Percentiles rank a stretch among this genome's conserved stretches.
Conservation (phyloP, 129 eudicot species). For the Chrysanthemum makinoi region DNA sequence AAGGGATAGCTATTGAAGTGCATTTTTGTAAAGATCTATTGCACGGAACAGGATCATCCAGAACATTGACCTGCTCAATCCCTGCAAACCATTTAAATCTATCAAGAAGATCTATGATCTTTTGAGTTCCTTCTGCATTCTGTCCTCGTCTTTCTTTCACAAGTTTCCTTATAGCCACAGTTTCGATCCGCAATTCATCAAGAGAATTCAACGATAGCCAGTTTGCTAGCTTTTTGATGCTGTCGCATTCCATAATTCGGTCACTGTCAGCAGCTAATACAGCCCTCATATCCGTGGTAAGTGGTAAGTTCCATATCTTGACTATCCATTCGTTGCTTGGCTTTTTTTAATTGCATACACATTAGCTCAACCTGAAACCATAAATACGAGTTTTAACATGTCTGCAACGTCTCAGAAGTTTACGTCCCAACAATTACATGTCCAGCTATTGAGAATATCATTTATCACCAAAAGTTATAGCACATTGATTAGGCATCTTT, state of each 20-base stretch:
- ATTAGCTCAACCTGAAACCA: conserved; percentile 56
- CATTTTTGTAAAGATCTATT: conserved; percentile 35
- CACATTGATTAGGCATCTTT: no score
- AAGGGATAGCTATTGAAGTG: conserved; percentile 41
- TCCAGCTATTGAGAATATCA: no score
- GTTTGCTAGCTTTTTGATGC: conserved; percentile 65
- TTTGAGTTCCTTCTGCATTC: conserved; percentile 56
- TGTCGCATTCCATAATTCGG: conserved; percentile 62
- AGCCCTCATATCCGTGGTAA: no score
- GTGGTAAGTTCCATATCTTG: conserved; percentile 82
- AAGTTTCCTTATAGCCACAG: conserved; percentile 52
- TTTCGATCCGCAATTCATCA: conserved; percentile 64
- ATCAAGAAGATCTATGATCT: conserved; percentile 48
- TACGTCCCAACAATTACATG: no score
- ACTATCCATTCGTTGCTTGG: conserved; percentile 53
- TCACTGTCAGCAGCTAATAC: no score
- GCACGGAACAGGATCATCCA: conserved; percentile 49
- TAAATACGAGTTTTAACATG: background rate
- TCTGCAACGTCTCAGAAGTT: background rate
- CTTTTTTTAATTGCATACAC: conserved; percentile 54
- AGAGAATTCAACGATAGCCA: no score
- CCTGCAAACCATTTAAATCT: conserved; percentile 68
- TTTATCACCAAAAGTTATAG: no score
- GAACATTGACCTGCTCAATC: conserved; percentile 40
- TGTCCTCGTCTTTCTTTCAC: conserved; percentile 53